A percentile compares a stretch with the other conserved stretches of the same genome.
Conservation (phyloP, 2,329 filamentous ascomycete genomes). For the Talaromyces piceae region DNA sequence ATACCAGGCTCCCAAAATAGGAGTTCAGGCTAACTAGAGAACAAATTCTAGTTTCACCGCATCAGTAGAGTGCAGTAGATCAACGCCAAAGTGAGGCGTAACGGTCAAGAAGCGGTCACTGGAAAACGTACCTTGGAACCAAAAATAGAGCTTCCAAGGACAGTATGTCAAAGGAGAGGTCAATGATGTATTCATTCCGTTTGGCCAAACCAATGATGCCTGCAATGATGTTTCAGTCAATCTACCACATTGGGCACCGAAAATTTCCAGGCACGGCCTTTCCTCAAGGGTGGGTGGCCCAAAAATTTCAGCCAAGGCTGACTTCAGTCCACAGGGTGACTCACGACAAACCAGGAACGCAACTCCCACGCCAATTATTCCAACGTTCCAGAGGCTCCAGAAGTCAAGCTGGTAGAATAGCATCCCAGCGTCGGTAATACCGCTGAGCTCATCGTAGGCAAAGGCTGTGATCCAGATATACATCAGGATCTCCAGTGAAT, state of each 20-base stretch:
- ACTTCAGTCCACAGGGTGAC: constrained; percentile 27
- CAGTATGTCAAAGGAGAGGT: constrained; percentile 80
- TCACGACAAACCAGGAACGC: constrained; percentile 65
- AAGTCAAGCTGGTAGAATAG: constrained; percentile 79
- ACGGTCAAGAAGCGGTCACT: constrained; percentile 3
- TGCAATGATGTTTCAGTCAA: constrained; percentile 23
- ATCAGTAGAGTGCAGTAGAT: constrained; percentile 15
- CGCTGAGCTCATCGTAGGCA: constrained; percentile 77
- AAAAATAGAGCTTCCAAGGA: constrained; percentile 84
- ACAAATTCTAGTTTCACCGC: constrained; percentile 54
- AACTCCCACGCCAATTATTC: constrained; percentile 66
- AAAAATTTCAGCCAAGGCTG: constrained; percentile 16
- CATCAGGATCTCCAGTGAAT: constrained; percentile 61
- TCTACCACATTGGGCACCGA: background rate
- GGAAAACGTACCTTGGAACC: constrained; percentile 54
- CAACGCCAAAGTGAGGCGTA: constrained; percentile 5
- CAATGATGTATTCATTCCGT: constrained; percentile 56
- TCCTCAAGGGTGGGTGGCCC: background rate
- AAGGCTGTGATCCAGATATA: constrained; percentile 85
- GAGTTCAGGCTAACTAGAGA: constrained; percentile 79
- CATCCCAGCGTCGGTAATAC: constrained; percentile 77
- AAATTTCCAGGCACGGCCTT: background rate
- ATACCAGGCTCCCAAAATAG: constrained; percentile 60
- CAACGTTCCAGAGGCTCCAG: constrained; percentile 67
- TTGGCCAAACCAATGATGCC: constrained; percentile 60